Percentiles rank a stretch among this genome's conserved stretches.
Evolutionary conservation across 495 filamentous ascomycete species (phyloP).

Genomic region (Xylaria cubensis): DNA sequence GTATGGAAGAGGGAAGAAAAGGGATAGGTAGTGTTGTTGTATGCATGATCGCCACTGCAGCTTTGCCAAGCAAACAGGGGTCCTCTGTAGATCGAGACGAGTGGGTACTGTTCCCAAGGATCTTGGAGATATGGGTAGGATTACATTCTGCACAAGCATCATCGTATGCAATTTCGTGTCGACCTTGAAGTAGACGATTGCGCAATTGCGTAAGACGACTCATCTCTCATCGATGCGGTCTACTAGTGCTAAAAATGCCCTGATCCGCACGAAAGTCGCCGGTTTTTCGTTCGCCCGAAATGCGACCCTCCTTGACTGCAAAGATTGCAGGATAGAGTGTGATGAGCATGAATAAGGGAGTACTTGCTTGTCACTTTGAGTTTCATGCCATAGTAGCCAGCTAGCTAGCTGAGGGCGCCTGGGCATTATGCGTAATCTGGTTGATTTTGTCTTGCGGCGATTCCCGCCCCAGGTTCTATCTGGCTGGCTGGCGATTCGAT

Average conservation of each 20-base stretch:
- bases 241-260: background rate
- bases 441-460: constrained; percentile 13
- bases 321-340: background rate
- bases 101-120: constrained; percentile 22
- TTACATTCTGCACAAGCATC: constrained; percentile 12
- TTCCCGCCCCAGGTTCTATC: background rate
- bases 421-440: constrained; percentile 8
- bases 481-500: background rate
- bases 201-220: background rate
- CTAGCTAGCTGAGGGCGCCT: constrained; percentile 17
- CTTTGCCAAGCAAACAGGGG: constrained; percentile 28
- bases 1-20: constrained; percentile 10
- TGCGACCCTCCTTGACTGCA: background rate
- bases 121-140: constrained; percentile 22
- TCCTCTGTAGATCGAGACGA: constrained; percentile 21
- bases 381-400: background rate
- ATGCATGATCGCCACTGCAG: constrained; percentile 25
- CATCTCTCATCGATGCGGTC: background rate
- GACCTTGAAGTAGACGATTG: background rate
- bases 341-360: constrained; percentile 1
- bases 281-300: background rate
- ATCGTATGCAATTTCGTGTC: constrained; percentile 10
- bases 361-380: constrained; percentile 21
- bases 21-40: constrained; percentile 20
- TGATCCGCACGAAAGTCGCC: background rate